Evolutionary conservation across 1,284 basidiomycete genomes (phyloP).

Genomic region (Vanrija sp.): DNA sequence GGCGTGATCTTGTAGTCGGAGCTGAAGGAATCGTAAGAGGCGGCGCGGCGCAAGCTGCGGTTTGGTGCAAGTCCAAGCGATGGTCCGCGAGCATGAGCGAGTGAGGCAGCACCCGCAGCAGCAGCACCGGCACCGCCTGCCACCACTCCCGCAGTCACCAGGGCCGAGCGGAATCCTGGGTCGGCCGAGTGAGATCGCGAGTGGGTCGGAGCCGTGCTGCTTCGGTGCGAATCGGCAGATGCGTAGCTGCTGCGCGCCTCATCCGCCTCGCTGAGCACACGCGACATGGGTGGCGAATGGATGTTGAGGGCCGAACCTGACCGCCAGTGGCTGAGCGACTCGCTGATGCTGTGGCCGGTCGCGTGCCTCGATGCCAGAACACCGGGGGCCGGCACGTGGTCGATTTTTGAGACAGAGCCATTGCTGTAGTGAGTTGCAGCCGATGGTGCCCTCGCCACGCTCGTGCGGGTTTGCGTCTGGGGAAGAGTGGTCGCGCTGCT

Average conservation of each 20-base stretch:
- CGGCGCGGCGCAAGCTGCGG: too few relatives aligned
- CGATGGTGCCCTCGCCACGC: too few relatives aligned
- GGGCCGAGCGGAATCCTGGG: too few relatives aligned
- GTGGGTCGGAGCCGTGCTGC: too few relatives aligned
- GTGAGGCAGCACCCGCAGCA: too few relatives aligned
- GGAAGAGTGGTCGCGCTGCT: background rate
- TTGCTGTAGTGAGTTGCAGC: too few relatives aligned
- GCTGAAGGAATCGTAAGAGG: slow-evolving; percentile 1
- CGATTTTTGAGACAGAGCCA: background rate
- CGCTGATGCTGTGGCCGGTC: slow-evolving; percentile 8
- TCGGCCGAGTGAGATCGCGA: too few relatives aligned
- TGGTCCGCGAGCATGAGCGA: too few relatives aligned
- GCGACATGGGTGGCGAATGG: background rate
- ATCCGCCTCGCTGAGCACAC: background rate
- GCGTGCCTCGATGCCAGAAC: slow-evolving; percentile 10
- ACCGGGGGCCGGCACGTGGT: slow-evolving; percentile 5
- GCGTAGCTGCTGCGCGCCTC: background rate
- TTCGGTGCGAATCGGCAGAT: too few relatives aligned
- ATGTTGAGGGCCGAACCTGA: background rate
- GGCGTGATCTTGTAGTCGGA: slow-evolving; percentile 10
- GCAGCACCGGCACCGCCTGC: too few relatives aligned
- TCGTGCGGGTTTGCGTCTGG: background rate
- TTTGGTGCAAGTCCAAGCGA: too few relatives aligned
- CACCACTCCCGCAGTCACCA: too few relatives aligned
- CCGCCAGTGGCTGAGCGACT: background rate